Conservation (phyloP, 192 early-diverging fungal species). For the Phycomyces nitens region DNA sequence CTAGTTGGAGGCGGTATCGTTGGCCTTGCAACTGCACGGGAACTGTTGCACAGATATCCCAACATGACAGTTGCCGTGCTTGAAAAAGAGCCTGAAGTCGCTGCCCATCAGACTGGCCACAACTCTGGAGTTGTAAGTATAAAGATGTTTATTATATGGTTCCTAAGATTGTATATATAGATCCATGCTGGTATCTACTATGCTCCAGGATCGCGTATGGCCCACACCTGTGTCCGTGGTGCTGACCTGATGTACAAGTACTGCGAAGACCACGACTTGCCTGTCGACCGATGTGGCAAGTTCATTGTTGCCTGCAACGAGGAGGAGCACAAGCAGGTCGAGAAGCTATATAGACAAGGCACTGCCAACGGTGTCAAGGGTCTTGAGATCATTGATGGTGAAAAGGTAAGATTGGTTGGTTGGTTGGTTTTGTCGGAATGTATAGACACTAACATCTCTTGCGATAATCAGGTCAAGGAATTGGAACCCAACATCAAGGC, state of each 20-base stretch:
- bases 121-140: slow-evolving; percentile 21
- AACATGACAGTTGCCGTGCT: slow-evolving; percentile 26
- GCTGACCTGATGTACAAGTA: slow-evolving; percentile 45
- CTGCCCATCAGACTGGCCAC: slow-evolving; percentile 34
- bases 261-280: slow-evolving; percentile 39
- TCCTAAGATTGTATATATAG: too few species aligned
- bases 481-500: slow-evolving; percentile 33
- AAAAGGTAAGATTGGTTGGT: slow-evolving; percentile 9
- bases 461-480: slow-evolving; percentile 15
- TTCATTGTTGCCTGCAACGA: slow-evolving; percentile 43
- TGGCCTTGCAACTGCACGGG: slow-evolving; percentile 36
- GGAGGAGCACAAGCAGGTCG: slow-evolving; percentile 34
- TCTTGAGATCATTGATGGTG: slow-evolving; percentile 27
- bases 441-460: neutral
- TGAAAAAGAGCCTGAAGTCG: slow-evolving; percentile 34
- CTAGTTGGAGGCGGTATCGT: slow-evolving; percentile 37
- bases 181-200: slow-evolving; percentile 36
- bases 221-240: slow-evolving; percentile 44
- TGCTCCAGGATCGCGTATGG: slow-evolving; percentile 33
- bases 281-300: slow-evolving; percentile 44
- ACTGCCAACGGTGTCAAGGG: slow-evolving; percentile 32
- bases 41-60: slow-evolving; percentile 24
- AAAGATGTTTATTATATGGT: neutral
- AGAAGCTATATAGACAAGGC: slow-evolving; percentile 26
- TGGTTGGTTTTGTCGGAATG: neutral